These are phyloP conservation scores for Starmerella etchellsii DNA, from an alignment of 805 yeast species.

Conservation along the genomic window DNA sequence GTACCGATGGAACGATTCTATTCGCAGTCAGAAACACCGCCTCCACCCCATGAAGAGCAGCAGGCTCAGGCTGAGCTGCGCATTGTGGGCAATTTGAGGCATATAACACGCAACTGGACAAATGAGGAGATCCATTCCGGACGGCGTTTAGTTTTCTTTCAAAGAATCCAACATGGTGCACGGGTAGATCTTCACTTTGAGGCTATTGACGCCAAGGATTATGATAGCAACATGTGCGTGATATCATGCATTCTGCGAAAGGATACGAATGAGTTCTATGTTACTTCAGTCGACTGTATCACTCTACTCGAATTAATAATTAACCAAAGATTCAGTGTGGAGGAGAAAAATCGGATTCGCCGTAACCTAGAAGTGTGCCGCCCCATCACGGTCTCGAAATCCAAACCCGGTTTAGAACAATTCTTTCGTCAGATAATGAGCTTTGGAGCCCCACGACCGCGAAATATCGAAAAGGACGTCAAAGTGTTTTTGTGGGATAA, in stretches of 20 bases:
- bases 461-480: slow-evolving; percentile 58
- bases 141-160: slow-evolving; percentile 39
- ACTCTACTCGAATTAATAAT: slow-evolving; percentile 44
- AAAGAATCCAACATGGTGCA: slow-evolving; percentile 25
- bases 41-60: no score
- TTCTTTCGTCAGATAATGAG: slow-evolving; percentile 43
- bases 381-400: slow-evolving; percentile 47
- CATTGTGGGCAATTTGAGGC: slow-evolving; percentile 22
- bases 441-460: slow-evolving; percentile 50
- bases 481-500: slow-evolving; percentile 52
- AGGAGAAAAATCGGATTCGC: slow-evolving; percentile 57
- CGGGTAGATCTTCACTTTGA: slow-evolving; percentile 24
- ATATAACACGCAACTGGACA: slow-evolving; percentile 36
- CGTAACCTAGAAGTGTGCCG: slow-evolving; percentile 52
- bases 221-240: slow-evolving; percentile 33
- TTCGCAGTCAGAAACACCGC: no score
- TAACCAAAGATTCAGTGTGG: slow-evolving; percentile 42
- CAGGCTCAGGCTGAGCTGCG: slow-evolving; percentile 3
- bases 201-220: slow-evolving; percentile 30
- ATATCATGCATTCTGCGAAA: slow-evolving; percentile 50
- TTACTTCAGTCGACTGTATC: slow-evolving; percentile 56
- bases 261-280: slow-evolving; percentile 36
- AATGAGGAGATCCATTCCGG: slow-evolving; percentile 30
- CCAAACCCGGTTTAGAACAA: slow-evolving; percentile 28
- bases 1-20: no score